Base-by-base conservation (phyloP, 1,284 basidiomycete genomes). In the Trametes sp. region DNA sequence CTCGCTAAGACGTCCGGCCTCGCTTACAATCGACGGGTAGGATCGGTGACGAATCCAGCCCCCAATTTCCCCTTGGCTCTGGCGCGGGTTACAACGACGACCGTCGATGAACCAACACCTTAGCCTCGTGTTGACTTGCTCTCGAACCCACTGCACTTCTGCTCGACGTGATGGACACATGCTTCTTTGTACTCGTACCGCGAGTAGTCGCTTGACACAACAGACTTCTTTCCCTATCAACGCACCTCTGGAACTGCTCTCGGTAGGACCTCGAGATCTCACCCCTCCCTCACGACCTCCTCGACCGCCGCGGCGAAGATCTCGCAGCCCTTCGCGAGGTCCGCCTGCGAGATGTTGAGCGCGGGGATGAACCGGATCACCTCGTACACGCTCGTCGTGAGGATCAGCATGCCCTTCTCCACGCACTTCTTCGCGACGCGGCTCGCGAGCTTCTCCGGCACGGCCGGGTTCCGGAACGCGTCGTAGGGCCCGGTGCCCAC, bases 361-460 rank as follows among this genome's bases (percentile, higher is more conserved):
- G 91, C 81, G 10, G 91, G 90, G 71, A 92, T 92, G 78, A 96
- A 95, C 73, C 93, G 79, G 62, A 95, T 77, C 13, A 91, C 89
- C 74, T 93, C 90, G 72, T 91, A 94, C 31, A 90, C 81, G 63
- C 89, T 92, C 33, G 92, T 94, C 24, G 92, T 93, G 66, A 94
- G 78, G 44, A 95, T 85, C 64, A 96, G 75, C 81, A 96, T 78
- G 44, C 91, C 93, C 76, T 92, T 90, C 75, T 94, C 92, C 62
- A 94, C 81, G 76, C 94, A 95, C 73, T 87, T 88, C 75, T 87
- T 86, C 69, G 92, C 86, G 13, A 98, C 87, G n/a, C 90, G 82
- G 64, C 82, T 82, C 16, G 94, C 90, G 64, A 96, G 82, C 69
- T 84, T 82, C 76, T 84, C 83, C 29, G 91, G 89, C 10, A 86